These are phyloP conservation scores for Cardiospermum halicacabum DNA, from an alignment of 345 rosid species.

Conservation along the genomic window DNA sequence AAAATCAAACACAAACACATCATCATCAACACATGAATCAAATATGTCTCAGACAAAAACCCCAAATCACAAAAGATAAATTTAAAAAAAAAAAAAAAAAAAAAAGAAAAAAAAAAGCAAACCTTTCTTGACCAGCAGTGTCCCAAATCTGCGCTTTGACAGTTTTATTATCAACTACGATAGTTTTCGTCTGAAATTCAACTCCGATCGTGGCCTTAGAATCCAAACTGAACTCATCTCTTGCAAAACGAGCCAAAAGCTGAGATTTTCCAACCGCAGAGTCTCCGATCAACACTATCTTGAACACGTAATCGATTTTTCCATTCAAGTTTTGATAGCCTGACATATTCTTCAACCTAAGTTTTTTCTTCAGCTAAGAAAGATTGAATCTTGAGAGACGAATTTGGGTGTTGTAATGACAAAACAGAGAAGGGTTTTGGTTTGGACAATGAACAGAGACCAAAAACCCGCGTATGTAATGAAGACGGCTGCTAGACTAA, in stretches of 20 bases:
- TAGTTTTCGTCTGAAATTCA: conserved; percentile 59
- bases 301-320: conserved; percentile 64
- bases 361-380: background rate
- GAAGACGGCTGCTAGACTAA: background rate
- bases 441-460: background rate
- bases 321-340: conserved; percentile 40
- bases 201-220: conserved; percentile 74
- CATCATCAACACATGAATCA: background rate
- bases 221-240: conserved; percentile 55
- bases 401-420: background rate
- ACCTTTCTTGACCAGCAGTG: conserved; percentile 82
- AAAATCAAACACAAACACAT: background rate
- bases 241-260: conserved; percentile 60
- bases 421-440: conserved; percentile 2
- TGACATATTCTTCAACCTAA: conserved; percentile 26
- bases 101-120: background rate
- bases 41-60: background rate
- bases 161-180: conserved; percentile 48
- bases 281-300: conserved; percentile 61
- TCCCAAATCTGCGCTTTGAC: conserved; percentile 81
- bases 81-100: background rate
- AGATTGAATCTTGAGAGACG: background rate
- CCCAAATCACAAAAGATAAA: background rate
- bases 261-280: conserved; percentile 75
- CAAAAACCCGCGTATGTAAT: background rate